A percentile compares a stretch with the other conserved stretches of the same genome.
phyloP scores from a whole-genome alignment of 2,329 filamentous ascomycete species.

The Corinectria fuckeliana region DNA sequence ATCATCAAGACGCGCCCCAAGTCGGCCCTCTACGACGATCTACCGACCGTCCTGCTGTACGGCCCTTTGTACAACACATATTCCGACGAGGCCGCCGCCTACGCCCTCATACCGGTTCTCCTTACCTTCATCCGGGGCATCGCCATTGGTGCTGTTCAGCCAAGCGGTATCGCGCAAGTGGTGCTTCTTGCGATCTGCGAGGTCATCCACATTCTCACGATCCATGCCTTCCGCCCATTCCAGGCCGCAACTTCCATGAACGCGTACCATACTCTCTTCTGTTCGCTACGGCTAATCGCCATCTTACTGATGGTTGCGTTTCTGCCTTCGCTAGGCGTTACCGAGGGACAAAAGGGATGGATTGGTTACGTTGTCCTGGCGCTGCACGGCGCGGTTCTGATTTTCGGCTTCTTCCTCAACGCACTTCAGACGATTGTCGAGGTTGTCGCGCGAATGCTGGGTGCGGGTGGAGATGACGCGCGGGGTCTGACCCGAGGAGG shows the following conservation, averaged over 20 bases:
- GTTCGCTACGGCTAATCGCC: conserved; percentile 75
- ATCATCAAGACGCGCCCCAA: conserved; percentile 83
- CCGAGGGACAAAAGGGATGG: conserved; percentile 86
- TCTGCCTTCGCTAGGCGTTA: conserved; percentile 79
- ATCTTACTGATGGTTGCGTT: conserved; percentile 83
- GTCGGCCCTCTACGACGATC: conserved; percentile 89
- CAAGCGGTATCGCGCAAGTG: conserved; percentile 90
- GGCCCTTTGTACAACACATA: conserved; percentile 98
- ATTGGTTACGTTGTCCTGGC: conserved; percentile 91
- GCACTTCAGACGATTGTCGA: conserved; percentile 90
- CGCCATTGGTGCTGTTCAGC: conserved; percentile 90
- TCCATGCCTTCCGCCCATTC: conserved; percentile 91
- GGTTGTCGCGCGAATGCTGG: conserved; percentile 80
- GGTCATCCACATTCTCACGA: conserved; percentile 84
- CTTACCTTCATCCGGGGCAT: conserved; percentile 87
- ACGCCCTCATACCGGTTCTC: conserved; percentile 85
- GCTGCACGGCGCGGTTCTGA: conserved; percentile 81
- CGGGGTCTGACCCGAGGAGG: conserved; percentile 78
- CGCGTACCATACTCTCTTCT: conserved; percentile 87
- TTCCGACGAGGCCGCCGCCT: conserved; percentile 89
- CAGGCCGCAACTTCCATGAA: conserved; percentile 96
- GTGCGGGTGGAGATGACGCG: conserved; percentile 78
- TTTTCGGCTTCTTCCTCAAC: conserved; percentile 94
- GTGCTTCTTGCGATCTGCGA: conserved; percentile 93
- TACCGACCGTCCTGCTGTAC: conserved; percentile 87